Evolutionary conservation across 139 green algal species (phyloP).

Genomic region (Limnomonas spitsbergensis): DNA sequence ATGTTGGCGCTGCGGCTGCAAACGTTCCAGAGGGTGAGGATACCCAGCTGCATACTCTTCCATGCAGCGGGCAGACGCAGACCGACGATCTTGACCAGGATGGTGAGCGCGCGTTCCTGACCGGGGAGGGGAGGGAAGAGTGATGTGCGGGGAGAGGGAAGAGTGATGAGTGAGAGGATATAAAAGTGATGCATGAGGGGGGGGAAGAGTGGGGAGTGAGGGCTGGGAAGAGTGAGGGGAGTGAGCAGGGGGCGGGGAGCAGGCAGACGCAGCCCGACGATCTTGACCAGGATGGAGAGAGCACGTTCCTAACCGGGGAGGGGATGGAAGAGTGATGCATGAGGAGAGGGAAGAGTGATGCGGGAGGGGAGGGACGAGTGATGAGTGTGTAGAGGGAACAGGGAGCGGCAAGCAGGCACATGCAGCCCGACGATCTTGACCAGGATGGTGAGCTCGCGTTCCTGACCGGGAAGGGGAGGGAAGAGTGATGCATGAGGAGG

Average conservation of each 20-base stretch:
- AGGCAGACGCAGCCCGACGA: slow-evolving; percentile 22
- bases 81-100: slow-evolving; percentile 19
- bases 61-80: slow-evolving; percentile 28
- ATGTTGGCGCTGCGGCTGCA: slow-evolving; percentile 42
- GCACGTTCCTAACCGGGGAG: background rate
- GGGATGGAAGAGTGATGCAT: too few species aligned
- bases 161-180: too few species aligned
- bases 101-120: slow-evolving; percentile 4
- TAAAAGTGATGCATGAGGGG: too few species aligned
- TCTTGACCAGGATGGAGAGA: slow-evolving; percentile 50
- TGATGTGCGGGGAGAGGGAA: too few species aligned
- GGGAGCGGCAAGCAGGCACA: slow-evolving; percentile 2
- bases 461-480: background rate
- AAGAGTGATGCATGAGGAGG: too few species aligned
- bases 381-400: background rate
- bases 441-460: slow-evolving; percentile 42
- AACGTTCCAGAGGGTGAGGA: slow-evolving; percentile 57
- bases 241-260: background rate
- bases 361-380: too few species aligned
- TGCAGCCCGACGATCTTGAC: slow-evolving; percentile 31
- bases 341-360: too few species aligned
- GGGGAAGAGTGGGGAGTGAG: too few species aligned
- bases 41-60: slow-evolving; percentile 47
- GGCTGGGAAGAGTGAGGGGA: background rate
- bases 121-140: too few species aligned